Evolutionary conservation across 1,139 yeast species (phyloP), one percentile per base, ranked within the genome.

Genomic region (Torulaspora pretoriensis): DNA sequence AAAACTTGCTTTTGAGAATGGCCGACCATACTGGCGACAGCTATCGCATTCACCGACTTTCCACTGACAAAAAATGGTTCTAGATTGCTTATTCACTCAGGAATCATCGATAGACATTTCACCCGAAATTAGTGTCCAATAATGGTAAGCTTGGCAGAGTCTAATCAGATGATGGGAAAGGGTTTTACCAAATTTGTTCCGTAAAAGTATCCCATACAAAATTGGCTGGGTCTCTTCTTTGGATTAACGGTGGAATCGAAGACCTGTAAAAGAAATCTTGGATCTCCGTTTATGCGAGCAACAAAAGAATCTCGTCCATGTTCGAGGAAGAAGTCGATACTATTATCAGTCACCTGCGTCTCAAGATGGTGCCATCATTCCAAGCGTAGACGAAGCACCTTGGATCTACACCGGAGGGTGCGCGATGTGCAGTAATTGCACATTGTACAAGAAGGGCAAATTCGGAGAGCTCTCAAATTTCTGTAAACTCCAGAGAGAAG

Each of bases 51-150:
- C 19, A 17, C 19, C 19, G 4, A 17, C 19, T 17, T n/a, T n/a
- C n/a, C n/a, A n/a, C n/a, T n/a, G 83, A 78, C 47, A 78, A 78
- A 53, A 82, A 78, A 53, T 65, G 75, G 58, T 78, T 76, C 54
- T 78, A 82, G 82, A 52, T 78, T 6, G 75, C 77, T 1, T 60
- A 73, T 40, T 67, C 42, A 8, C 17, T 46, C 4, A 47, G 45
- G 17, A 43, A 35, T 8, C 45, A 39, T 10, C 2, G 31, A 2
- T 49, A 38, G 24, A 36, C 39, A 0, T 48, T 49, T 22, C 42
- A 47, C 35, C 42, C 42, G 12, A 35, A 33, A 22, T 45, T 25
- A 3, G 51, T 50, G 7, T 45, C 48, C 4, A 45, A 42, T 13
- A 13, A 39, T 12, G 51, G 51, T n/a, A 38, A 24, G 29, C 36